These are phyloP conservation scores for Cucumis melo DNA, from an alignment of 306 rosid species.

Conservation along the genomic window DNA sequence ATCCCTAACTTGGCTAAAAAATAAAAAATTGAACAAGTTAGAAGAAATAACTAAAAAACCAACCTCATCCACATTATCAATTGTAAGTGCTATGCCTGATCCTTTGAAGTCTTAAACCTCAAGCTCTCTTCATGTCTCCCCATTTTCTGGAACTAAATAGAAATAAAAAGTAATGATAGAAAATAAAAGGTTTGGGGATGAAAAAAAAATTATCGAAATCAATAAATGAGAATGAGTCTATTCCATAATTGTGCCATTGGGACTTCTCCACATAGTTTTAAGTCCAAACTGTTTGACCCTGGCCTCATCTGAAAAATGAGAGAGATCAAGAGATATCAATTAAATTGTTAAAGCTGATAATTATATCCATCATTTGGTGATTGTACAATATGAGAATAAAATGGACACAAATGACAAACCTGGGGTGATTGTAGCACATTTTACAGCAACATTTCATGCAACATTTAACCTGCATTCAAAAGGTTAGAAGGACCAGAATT, in stretches of 20 bases:
- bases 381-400: no score
- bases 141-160: constrained; percentile 66
- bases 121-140: constrained; percentile 53
- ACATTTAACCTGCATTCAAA: no score
- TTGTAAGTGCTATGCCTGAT: constrained; percentile 82
- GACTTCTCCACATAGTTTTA: constrained; percentile 98
- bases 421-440: no score
- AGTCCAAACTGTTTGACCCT: constrained; percentile 90
- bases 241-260: constrained; percentile 94
- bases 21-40: no score
- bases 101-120: constrained; percentile 80
- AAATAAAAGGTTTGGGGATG: background rate
- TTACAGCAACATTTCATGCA: no score
- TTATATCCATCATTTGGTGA: no score
- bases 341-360: background rate
- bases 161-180: constrained; percentile 2
- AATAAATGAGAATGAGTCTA: constrained; percentile 10
- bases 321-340: background rate
- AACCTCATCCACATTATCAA: constrained; percentile 95
- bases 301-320: constrained; percentile 58
- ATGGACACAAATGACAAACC: no score
- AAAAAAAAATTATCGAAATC: background rate
- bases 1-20: no score
- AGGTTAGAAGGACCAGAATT: no score
- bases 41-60: constrained; percentile 8